These are phyloP conservation scores for Oenanthe sinensis DNA, from an alignment of 129 eudicot species.

Conservation along the genomic window DNA sequence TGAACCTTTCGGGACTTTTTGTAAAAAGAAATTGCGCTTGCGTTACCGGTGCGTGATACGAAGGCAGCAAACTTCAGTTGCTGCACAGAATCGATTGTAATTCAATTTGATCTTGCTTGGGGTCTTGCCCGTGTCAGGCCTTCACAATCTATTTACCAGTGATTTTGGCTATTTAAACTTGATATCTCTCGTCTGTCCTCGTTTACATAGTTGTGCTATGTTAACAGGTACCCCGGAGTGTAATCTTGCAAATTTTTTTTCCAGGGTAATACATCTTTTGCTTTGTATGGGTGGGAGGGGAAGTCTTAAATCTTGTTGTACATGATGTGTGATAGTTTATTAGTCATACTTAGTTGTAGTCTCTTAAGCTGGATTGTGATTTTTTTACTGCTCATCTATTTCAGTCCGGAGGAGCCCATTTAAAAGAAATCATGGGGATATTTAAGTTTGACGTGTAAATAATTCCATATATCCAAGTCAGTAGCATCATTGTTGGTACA, in stretches of 20 bases:
- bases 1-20: slow-evolving; percentile 26
- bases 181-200: slow-evolving; percentile 2
- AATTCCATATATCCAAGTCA: not conserved
- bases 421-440: not conserved
- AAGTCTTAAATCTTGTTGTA: slow-evolving; percentile 26
- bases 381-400: not conserved
- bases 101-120: slow-evolving; percentile 1
- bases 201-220: slow-evolving; percentile 15
- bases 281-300: slow-evolving; percentile 13
- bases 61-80: not conserved
- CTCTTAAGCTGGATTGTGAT: slow-evolving; percentile 17
- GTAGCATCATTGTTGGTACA: not conserved
- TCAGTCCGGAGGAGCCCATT: not conserved
- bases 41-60: no score
- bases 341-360: slow-evolving; percentile 31
- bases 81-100: not conserved
- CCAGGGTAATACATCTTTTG: slow-evolving; percentile 14
- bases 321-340: slow-evolving; percentile 39
- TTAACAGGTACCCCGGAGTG: slow-evolving; percentile 12
- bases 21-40: not conserved
- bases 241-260: slow-evolving; percentile 22
- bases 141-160: slow-evolving; percentile 5
- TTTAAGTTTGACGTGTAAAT: not conserved
- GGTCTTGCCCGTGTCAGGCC: not conserved
- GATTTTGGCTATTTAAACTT: slow-evolving; percentile 9